Conservation (phyloP, 1,284 basidiomycete genomes). For the Malassezia globosa region DNA sequence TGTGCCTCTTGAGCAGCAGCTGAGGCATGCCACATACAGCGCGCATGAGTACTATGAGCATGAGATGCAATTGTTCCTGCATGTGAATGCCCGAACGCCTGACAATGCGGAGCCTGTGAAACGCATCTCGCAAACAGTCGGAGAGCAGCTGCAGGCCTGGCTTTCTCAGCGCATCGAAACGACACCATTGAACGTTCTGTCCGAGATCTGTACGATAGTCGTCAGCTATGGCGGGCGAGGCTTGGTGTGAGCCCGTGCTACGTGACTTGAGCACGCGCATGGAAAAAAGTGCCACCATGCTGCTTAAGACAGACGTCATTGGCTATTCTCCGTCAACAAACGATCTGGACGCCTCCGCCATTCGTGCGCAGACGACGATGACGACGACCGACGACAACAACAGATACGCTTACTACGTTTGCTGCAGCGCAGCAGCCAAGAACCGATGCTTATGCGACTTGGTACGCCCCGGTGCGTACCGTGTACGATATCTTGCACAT, state of each 20-base stretch:
- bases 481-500: not conserved
- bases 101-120: not conserved
- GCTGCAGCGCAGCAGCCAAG: too few relatives aligned
- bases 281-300: not conserved
- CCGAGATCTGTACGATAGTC: too few relatives aligned
- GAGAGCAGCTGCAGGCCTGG: not conserved
- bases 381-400: too few relatives aligned
- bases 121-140: not conserved
- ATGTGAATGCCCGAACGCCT: not conserved
- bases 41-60: not conserved
- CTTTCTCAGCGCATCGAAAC: not conserved
- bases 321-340: not conserved
- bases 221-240: too few relatives aligned
- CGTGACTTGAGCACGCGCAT: conserved; percentile 2
- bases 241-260: conserved; percentile 2
- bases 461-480: conserved; percentile 14
- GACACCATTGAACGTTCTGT: too few relatives aligned
- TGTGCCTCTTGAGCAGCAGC: not conserved
- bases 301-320: not conserved
- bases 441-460: not conserved
- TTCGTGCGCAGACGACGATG: not conserved
- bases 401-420: too few relatives aligned
- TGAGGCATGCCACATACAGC: not conserved
- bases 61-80: not conserved
- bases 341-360: conserved; percentile 3